Conservation (phyloP, 23 red algal species). For the Gracilaria domingensis region DNA sequence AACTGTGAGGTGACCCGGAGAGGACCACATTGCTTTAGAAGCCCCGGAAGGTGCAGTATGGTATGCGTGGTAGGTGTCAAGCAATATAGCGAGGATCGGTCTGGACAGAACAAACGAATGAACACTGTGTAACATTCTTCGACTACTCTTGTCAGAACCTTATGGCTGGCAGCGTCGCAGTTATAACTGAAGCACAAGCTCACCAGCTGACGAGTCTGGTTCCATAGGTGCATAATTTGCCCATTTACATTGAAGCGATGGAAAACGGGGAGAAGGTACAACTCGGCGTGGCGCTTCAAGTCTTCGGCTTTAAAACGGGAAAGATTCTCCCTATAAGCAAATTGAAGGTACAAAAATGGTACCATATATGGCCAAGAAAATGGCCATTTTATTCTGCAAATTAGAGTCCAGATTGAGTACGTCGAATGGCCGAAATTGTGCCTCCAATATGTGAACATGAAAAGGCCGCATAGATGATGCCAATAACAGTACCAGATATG, state of each 20-base stretch:
- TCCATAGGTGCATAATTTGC: background rate
- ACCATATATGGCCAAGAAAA: no score
- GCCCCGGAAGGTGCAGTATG: slow-evolving; percentile 9
- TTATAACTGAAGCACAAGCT: background rate
- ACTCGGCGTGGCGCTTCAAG: slow-evolving; percentile 1
- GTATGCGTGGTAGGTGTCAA: slow-evolving; percentile 3
- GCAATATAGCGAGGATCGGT: background rate
- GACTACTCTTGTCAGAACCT: background rate
- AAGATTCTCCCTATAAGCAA: no score
- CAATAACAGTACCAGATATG: no score
- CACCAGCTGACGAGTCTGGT: background rate
- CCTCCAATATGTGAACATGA: no score
- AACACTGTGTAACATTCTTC: background rate
- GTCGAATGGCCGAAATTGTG: no score
- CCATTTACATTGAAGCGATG: background rate
- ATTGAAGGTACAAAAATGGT: no score
- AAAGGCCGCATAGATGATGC: no score
- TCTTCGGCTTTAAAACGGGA: background rate
- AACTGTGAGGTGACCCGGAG: slow-evolving; percentile 3
- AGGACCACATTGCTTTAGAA: slow-evolving; percentile 10
- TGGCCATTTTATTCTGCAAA: no score
- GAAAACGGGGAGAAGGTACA: background rate
- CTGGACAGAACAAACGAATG: background rate
- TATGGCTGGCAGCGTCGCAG: background rate
- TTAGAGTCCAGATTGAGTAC: no score